Evolutionary conservation across 257 asterid genomes (phyloP), one percentile per base, ranked within the genome.

Genomic region (Fraxinus americana): DNA sequence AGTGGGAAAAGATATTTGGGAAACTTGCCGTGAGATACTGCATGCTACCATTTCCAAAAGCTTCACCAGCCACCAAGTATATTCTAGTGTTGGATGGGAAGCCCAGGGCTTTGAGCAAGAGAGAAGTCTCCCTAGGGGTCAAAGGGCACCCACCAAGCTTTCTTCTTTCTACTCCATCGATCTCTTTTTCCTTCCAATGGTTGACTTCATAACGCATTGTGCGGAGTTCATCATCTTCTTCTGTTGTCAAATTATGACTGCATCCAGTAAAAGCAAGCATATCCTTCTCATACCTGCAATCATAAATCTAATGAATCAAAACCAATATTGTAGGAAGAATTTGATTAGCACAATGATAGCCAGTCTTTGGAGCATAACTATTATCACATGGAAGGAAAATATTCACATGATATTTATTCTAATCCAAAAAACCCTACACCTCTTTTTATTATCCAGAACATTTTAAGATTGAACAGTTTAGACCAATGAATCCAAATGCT

Each of bases 131-230:
- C 82, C 96, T 85, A n/a, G 98, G 98, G 66, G 98, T 92, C 89
- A 91, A 77, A 35, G 98, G 98, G 85, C 98, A 94, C 57, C 98
- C 98, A 43, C 98, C 98, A 1, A 94, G 87, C 81, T 79, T 86
- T 82, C 98, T 86, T 84, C 83, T 90, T 82, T 92, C 98, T 38
- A 80, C 82, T 29, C 95, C 96, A 67, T 94, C 98, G 9, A 92
- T 92, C 69, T 94, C 98, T 84, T 94, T 94, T 86, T 92, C 98
- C 91, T 94, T 94, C 98, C 98, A 94, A 87, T 94, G 98, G 86
- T 89, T 79, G 66, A 91, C 97, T 80, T 94, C 98, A 75, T 89
- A 81, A 5, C 98, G 89, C 98, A 94, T 92, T 82, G 72, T 90
- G 1, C 84, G 88, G 75, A 94, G 96, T 78, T 94, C 98, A 4